A percentile compares a stretch with the other conserved stretches of the same genome.
phyloP scores from a whole-genome alignment of 2,329 filamentous ascomycete genomes.

The Cladobotryum protrusum region DNA sequence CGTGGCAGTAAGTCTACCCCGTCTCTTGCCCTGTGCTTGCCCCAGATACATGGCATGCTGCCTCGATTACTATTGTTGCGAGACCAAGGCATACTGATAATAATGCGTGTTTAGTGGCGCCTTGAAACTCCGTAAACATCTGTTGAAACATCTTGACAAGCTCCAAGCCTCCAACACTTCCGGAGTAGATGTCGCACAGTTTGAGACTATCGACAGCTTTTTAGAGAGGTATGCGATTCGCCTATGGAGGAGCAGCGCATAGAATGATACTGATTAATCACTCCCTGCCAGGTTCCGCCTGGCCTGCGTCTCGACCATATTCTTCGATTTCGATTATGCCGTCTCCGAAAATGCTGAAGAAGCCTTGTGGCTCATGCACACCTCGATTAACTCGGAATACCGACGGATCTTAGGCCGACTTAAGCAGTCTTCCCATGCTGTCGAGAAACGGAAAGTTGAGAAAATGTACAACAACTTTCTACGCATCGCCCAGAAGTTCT shows the following conservation, averaged over 20 bases:
- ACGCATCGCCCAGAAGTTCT: slow-evolving; percentile 82
- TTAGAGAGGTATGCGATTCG: slow-evolving; percentile 32
- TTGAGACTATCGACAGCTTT: slow-evolving; percentile 37
- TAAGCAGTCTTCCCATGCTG: slow-evolving; percentile 44
- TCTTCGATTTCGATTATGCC: slow-evolving; percentile 64
- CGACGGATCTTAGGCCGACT: slow-evolving; percentile 59
- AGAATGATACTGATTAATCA: neutral
- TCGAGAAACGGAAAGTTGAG: slow-evolving; percentile 69
- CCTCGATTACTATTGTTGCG: neutral
- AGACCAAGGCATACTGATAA: slow-evolving; percentile 9
- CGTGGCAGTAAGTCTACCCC: slow-evolving; percentile 32
- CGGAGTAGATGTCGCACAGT: slow-evolving; percentile 35
- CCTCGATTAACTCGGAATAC: slow-evolving; percentile 71
- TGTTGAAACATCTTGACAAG: slow-evolving; percentile 38
- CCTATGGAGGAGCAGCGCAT: neutral
- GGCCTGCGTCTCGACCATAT: slow-evolving; percentile 65
- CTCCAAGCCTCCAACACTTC: slow-evolving; percentile 31
- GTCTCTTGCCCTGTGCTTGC: neutral
- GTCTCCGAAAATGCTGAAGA: slow-evolving; percentile 58
- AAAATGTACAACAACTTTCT: slow-evolving; percentile 80
- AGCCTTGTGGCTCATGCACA: slow-evolving; percentile 73
- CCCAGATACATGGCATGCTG: neutral
- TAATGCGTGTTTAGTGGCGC: slow-evolving; percentile 28
- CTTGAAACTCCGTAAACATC: slow-evolving; percentile 36
- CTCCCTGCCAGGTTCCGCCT: slow-evolving; percentile 55